Base-by-base conservation (phyloP, 257 asterid genomes). In the Nicotiana noctiflora region DNA sequence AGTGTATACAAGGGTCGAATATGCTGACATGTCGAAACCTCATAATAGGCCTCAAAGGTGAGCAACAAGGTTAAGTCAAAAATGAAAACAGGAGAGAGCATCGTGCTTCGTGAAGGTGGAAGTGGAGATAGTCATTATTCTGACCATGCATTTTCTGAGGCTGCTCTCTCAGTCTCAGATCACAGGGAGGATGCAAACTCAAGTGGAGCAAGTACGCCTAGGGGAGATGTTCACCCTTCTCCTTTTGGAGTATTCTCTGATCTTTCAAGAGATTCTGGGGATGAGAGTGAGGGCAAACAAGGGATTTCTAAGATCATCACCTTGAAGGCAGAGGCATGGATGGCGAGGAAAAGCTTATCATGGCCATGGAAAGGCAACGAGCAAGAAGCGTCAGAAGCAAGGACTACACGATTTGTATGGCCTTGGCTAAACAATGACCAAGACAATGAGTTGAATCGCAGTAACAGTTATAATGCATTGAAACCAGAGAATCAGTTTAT, bases 281-380 rank as follows among this genome's bases (percentile, higher is more conserved):
- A 93, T 27, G 98, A 92, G 83, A 64, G 89, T 67, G 98, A 92
- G 81, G 90, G 82, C 34, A 93, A 93, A 90, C 89, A 86, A n/a
- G 87, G 89, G 67, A 89, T 93, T 85, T 92, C 98, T 32, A 90
- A 84, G 86, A 86, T 91, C 75, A 88, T 93, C 79, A 82, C 91
- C 84, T 88, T 93, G 10, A 89, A 89, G 81, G 98, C 99, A 68
- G 98, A 91, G 88, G 93, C 98, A 67, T 94, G 94, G 98, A 90
- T 91, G 52, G 81, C 85, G 56, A 92, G 87, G 87, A 90, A 80
- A 6, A 87, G 90, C 62, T 84, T 89, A 83, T 76, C 89, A 8
- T 96, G 99, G 99, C 97, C 97, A 1, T 93, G 95, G 97, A 93
- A 90, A 81, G 98, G 91, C 79, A 86, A 89, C 80, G 97, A 90